phyloP scores from a whole-genome alignment of 2,329 filamentous ascomycete genomes.

The Microcera coccophila region DNA sequence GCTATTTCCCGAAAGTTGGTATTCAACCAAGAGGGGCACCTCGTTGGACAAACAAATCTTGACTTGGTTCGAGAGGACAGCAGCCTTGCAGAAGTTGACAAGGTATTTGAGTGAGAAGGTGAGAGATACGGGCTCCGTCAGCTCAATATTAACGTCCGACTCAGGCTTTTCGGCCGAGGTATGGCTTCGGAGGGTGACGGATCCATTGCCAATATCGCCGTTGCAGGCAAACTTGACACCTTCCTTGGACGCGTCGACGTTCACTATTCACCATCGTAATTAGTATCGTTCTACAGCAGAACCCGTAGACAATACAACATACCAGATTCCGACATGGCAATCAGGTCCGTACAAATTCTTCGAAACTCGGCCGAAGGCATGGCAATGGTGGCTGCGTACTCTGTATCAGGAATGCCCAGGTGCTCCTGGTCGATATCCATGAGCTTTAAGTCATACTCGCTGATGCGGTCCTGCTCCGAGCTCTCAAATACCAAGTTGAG shows the following conservation, averaged over 20 bases:
- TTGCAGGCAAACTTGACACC: slow-evolving; percentile 91
- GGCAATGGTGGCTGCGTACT: slow-evolving; percentile 85
- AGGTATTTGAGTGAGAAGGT: slow-evolving; percentile 99
- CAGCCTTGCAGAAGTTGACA: slow-evolving; percentile 99
- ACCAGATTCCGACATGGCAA: slow-evolving; percentile 94
- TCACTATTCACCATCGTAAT: slow-evolving; percentile 54
- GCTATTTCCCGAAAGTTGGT: slow-evolving; percentile 67
- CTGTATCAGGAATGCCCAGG: slow-evolving; percentile 96
- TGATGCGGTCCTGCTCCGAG: slow-evolving; percentile 79
- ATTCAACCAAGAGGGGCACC: slow-evolving; percentile 94
- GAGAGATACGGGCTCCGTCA: slow-evolving; percentile 86
- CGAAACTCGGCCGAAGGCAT: slow-evolving; percentile 91
- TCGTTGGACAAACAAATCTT: slow-evolving; percentile 94
- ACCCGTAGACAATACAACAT: slow-evolving; percentile 35
- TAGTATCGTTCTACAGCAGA: not conserved
- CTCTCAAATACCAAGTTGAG: slow-evolving; percentile 96
- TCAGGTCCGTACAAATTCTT: slow-evolving; percentile 89
- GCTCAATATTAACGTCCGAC: slow-evolving; percentile 80
- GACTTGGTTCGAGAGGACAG: slow-evolving; percentile 74
- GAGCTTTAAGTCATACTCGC: slow-evolving; percentile 99
- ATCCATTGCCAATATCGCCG: slow-evolving; percentile 93
- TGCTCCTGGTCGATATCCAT: slow-evolving; percentile 99
- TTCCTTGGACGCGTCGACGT: slow-evolving; percentile 95
- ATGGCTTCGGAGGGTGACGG: slow-evolving; percentile 86
- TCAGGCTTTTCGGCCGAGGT: slow-evolving; percentile 85